Evolutionary conservation across 2,329 filamentous ascomycete genomes (phyloP), one percentile per base, ranked within the genome.

Genomic region (Hypoxylon sp.): DNA sequence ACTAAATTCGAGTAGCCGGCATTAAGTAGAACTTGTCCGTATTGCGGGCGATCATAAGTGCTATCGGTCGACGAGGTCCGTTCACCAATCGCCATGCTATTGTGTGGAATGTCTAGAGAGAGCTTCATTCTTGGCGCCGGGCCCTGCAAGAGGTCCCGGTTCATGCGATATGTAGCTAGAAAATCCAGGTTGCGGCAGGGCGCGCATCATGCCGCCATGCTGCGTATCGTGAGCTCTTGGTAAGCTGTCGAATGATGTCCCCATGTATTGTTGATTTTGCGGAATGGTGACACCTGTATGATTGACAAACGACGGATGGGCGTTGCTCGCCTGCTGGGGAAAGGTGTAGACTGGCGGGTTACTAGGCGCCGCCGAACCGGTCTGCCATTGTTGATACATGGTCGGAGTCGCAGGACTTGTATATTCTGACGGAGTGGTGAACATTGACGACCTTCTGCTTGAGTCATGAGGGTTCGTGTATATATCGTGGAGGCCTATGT

Each of bases 331-430:
- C 54, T 83, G 80, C 5, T 78, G 72, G 12, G 79, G 76, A 53
- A 83, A 85, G 0, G 82, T 72, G 67, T 86, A 86, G 65, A 85
- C 74, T 0, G 82, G 68, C 0, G 82, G 73, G 2, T 78, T 78
- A 33, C 73, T 79, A 0, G 83, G 75, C 0, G 80, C 77, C 0
- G 79, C 77, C 2, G 83, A 82, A 12, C 74, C 74, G 20, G 80
- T 75, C 65, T 81, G 82, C 84, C 83, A 85, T 8, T 78, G 78
- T 5, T 76, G 66, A 69, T 85, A 85, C 48, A 85, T 72, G 1
- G 42, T 70, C 14, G 73, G 72, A 9, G 77, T 74, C 5, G 80
- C 74, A 3, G 82, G 76, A 33, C 75, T 79, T 22, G 75, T 70
- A 45, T 84, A 86, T n/a, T 86, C 84, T 28, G 80, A 77, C 0